Base-by-base conservation (phyloP, 2,329 filamentous ascomycete genomes). In the Fusarium continuum region DNA sequence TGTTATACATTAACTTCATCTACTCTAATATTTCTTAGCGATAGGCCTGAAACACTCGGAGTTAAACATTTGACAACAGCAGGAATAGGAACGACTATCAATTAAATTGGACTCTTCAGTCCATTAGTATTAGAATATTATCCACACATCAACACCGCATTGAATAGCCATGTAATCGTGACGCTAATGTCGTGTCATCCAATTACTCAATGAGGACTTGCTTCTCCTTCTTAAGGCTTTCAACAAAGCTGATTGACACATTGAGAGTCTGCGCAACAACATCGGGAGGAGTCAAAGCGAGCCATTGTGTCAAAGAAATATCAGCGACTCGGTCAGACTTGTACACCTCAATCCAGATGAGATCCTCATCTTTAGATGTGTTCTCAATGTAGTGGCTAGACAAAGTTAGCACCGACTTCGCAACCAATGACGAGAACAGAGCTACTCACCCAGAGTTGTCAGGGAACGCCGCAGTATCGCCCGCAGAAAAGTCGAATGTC, bases 341-440 rank as follows among this genome's bases (percentile, higher is more conserved):
- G 79, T 89, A 91, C 16, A 91, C 83, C 72, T 91, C 88, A 25
- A 91, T 83, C 84, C 85, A 90, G 5, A 88, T 80, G 4, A 91
- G 78, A 44, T 88, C 85, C 58, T 90, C 85, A 0, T 81, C 85
- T 2, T 85, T 78, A 0, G 85, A 88, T 0, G 83, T 87, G 71
- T 91, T 91, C 65, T 90, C 87, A 53, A 91, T 87, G 67, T 90
- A 91, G 67, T 91, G 88, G 0, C 87, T 77, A 28, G 3, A 3
- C 8, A 2, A 0, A 9, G 20, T 23, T 1, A 47, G 31, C 3
- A 59, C 36, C 64, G 23, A 4, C 4, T 22, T 40, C 9, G n/a
- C 9, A 4, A 11, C 31, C 8, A 29, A 9, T 10, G 3, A 1
- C 4, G 9, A 6, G 13, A n/a, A 20, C 22, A 11, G 0, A 14